phyloP scores from a whole-genome alignment of 2,329 filamentous ascomycete genomes.

The Epichloe festucae region DNA sequence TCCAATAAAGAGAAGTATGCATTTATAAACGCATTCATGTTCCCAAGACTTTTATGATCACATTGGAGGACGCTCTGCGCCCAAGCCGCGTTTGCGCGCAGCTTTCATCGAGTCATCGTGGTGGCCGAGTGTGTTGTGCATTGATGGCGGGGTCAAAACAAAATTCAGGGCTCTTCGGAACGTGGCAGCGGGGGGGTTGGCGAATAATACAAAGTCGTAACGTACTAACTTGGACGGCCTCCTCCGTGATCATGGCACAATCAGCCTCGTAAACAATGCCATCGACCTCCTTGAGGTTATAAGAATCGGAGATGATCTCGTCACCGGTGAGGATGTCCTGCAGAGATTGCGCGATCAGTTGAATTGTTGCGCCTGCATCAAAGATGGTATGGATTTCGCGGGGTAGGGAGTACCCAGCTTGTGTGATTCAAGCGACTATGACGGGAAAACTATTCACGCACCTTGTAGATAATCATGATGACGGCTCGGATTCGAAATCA shows the following conservation, averaged over 20 bases:
- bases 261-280: constrained; percentile 79
- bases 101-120: background rate
- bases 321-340: constrained; percentile 83
- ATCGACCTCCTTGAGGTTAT: constrained; percentile 68
- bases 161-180: background rate
- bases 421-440: background rate
- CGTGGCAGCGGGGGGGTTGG: background rate
- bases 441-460: constrained; percentile 21
- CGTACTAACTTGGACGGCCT: constrained; percentile 59
- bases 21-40: background rate
- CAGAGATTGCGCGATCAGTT: constrained; percentile 15
- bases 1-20: background rate
- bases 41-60: background rate
- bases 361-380: background rate
- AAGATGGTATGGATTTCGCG: background rate
- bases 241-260: constrained; percentile 79
- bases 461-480: constrained; percentile 66
- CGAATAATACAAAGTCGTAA: constrained; percentile 12
- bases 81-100: background rate
- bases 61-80: no score
- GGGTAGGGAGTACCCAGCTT: background rate
- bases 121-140: background rate
- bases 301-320: constrained; percentile 96
- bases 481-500: constrained; percentile 19
- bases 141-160: background rate